Base-by-base conservation (phyloP, 2,329 filamentous ascomycete species). In the Chaetomium sp. region DNA sequence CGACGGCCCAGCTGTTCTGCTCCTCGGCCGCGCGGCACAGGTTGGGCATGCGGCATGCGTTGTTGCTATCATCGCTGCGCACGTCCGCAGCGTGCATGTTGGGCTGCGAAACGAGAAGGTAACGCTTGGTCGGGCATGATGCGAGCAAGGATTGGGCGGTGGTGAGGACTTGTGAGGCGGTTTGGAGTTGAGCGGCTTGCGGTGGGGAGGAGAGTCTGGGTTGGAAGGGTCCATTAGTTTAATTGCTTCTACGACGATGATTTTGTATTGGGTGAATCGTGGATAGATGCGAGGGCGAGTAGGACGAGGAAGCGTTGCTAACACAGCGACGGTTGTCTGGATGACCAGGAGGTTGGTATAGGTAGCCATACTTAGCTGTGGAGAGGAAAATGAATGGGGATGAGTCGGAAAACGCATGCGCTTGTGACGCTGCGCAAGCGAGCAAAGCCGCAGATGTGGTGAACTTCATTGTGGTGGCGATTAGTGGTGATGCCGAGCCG, bases 361-460 rank as follows among this genome's bases (percentile, higher is more conserved):
- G 38, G 9, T 36, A 59, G 53, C 67, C 86, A 66, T 85, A 96
- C 91, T 85, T 77, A 60, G 87, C 81, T 46, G 87, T 92, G 36
- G 92, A 96, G 70, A 95, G 86, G 62, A 96, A 75, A 69, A 96
- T 81, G 72, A 96, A 94, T 14, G 94, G 92, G 53, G 89, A 91
- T 2, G 91, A 90, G 72, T 96, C 87, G 60, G 82, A 84, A 70
- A 96, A 94, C 33, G 89, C 91, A 59, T 83, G 75, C 53, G 56
- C 62, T 44, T 54, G 51, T 45, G 79, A 84, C 32, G 78, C 77
- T 58, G 80, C 78, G 62, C 81, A 77, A 65, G 78, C 78, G 67
- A 82, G 71, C 50, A 80, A 68, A 63, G 77, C 70, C 58, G 76
- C 71, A 66, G 79, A 66, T 67, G 73, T 69, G 54, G 77, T 78